A percentile compares a stretch with the other conserved stretches of the same genome.
Conservation (phyloP, 2,329 filamentous ascomycete genomes). For the Exophiala mesophila region DNA sequence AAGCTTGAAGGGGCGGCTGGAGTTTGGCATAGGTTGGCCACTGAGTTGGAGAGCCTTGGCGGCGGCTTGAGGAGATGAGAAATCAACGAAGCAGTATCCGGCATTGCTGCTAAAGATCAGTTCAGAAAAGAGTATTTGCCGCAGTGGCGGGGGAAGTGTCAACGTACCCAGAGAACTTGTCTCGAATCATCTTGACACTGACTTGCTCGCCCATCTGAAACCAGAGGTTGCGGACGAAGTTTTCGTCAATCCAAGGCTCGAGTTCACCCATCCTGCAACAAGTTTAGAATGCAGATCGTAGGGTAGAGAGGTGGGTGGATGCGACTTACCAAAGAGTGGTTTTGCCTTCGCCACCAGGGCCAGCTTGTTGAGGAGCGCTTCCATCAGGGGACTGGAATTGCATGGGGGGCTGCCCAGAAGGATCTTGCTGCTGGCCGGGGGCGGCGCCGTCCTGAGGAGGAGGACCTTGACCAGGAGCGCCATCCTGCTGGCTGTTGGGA, state of each 20-base stretch:
- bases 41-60: slow-evolving; percentile 88
- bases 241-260: slow-evolving; percentile 98
- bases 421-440: slow-evolving; percentile 44
- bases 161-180: slow-evolving; percentile 92
- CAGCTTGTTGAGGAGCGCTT: slow-evolving; percentile 38
- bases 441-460: slow-evolving; percentile 47
- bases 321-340: slow-evolving; percentile 51
- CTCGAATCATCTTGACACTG: slow-evolving; percentile 98
- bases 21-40: slow-evolving; percentile 86
- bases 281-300: slow-evolving; percentile 1
- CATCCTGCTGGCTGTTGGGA: slow-evolving; percentile 55
- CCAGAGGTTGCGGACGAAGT: slow-evolving; percentile 94
- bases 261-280: slow-evolving; percentile 92
- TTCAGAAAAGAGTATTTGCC: slow-evolving; percentile 15
- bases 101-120: slow-evolving; percentile 68
- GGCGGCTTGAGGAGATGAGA: slow-evolving; percentile 73
- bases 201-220: slow-evolving; percentile 90
- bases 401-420: slow-evolving; percentile 46
- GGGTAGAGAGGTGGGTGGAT: slow-evolving; percentile 10
- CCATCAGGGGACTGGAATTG: slow-evolving; percentile 47
- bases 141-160: background rate
- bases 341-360: slow-evolving; percentile 51
- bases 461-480: slow-evolving; percentile 45
- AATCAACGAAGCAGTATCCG: slow-evolving; percentile 98
- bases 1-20: slow-evolving; percentile 90